Percentiles rank a stretch among this genome's conserved stretches.
Evolutionary conservation across 371 early-diverging fungal genomes (phyloP).

Genomic region (Rhizomucor miehei): DNA sequence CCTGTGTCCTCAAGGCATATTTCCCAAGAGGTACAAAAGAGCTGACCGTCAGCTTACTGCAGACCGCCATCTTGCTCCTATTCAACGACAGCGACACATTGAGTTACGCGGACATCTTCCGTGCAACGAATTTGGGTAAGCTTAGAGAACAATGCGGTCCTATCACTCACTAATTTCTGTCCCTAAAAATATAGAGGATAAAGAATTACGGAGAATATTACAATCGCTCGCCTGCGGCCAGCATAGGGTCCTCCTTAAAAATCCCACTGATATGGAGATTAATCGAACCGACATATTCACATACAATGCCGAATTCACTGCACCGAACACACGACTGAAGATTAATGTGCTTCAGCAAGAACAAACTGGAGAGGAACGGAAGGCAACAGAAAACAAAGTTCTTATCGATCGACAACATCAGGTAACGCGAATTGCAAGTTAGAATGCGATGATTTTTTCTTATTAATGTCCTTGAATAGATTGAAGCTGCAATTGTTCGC

Average conservation of each 20-base stretch:
- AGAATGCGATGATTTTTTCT: background rate
- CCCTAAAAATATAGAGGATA: slow-evolving; percentile 40
- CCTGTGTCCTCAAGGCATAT: slow-evolving; percentile 65
- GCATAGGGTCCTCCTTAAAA: slow-evolving; percentile 43
- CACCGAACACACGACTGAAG: slow-evolving; percentile 63
- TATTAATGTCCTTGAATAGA: slow-evolving; percentile 12
- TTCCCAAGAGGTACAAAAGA: slow-evolving; percentile 65
- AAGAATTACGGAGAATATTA: slow-evolving; percentile 70
- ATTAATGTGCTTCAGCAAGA: slow-evolving; percentile 78
- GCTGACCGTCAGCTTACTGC: slow-evolving; percentile 69
- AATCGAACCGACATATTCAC: slow-evolving; percentile 55
- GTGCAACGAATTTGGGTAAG: slow-evolving; percentile 58
- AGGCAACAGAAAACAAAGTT: slow-evolving; percentile 70
- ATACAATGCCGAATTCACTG: slow-evolving; percentile 68
- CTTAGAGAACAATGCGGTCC: background rate
- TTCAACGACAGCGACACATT: slow-evolving; percentile 65
- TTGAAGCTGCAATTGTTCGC: slow-evolving; percentile 95
- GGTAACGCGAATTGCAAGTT: slow-evolving; percentile 9
- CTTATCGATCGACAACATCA: slow-evolving; percentile 79
- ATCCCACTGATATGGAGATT: slow-evolving; percentile 13
- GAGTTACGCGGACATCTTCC: slow-evolving; percentile 64
- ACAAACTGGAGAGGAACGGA: slow-evolving; percentile 73
- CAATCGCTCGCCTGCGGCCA: slow-evolving; percentile 82
- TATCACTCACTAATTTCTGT: background rate
- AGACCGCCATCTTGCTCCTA: slow-evolving; percentile 70